Evolutionary conservation across 1,284 basidiomycete species (phyloP), one percentile per base, ranked within the genome.

Genomic region (Boletus mariae): DNA sequence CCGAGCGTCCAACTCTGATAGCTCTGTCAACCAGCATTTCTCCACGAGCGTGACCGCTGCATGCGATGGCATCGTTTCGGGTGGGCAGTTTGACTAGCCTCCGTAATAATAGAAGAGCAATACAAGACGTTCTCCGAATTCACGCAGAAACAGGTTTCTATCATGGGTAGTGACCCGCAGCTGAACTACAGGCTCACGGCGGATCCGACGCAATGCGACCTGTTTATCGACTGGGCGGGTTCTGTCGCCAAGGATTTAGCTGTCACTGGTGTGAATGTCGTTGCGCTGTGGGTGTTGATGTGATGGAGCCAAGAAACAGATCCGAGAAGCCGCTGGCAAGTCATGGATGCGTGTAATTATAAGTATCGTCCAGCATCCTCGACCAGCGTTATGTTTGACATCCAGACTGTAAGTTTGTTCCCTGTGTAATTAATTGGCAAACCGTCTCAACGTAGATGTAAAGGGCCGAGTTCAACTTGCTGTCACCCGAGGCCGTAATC

Each of bases 381-480:
- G 29, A 29, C 34, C 25, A 5, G 34, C 2, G 43, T 35, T 23
- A 47, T 8, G 28, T 26, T 44, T 4, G 28, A 51, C 42, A 45
- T 51, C 29, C 48, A 45, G 25, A 55, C 26, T 43, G 50, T 52
- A 17, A 43, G 53, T 23, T 25, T 17, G 9, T 35, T 20, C 28
- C 28, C 29, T 20, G 3, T 8, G 13, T 34, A 15, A 34, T 17
- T n/a, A 13, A 34, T 13, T 11, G 10, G n/a, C 6, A 2, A 17
- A 7, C 4, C 3, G 11, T 15, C 12, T 20, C 32, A 11, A 45
- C 17, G 17, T 32, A 11, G 25, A 23, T 9, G 6, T 6, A 3
- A 20, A 45, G 45, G 50, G 45, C 41, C 9, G 50, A 53, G 45
- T 47, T 54, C 13, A 54, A 47, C 43, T 44, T 54, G 37, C 29